These are phyloP conservation scores for Cruciata laevipes DNA, from an alignment of 257 asterid species.

Conservation along the genomic window DNA sequence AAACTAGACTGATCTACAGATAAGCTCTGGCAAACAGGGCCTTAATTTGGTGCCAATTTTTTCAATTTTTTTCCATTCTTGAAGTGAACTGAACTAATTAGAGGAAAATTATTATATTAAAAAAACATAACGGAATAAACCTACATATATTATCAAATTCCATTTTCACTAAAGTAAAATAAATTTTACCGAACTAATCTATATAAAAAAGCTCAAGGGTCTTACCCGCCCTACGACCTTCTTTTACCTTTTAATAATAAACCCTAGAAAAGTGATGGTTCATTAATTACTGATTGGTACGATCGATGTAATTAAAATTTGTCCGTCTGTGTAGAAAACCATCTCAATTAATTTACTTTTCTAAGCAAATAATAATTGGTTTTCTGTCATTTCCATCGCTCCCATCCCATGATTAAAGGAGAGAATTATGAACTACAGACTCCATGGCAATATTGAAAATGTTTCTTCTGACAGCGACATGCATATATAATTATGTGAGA, in stretches of 20 bases:
- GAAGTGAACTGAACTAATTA: too few species aligned
- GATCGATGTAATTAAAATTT: neutral
- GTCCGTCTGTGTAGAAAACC: neutral
- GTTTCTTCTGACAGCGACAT: neutral
- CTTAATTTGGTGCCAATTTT: too few species aligned
- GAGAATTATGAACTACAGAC: neutral
- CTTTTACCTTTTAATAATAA: neutral
- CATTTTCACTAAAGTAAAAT: too few species aligned
- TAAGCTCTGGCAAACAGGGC: too few species aligned
- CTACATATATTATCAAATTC: too few species aligned
- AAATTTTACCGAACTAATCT: too few species aligned
- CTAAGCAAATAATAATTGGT: neutral
- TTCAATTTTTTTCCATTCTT: too few species aligned
- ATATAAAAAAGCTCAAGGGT: too few species aligned
- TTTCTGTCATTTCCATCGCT: neutral
- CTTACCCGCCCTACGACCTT: too few species aligned
- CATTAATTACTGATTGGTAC: neutral
- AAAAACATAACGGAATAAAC: too few species aligned
- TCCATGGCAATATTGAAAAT: conserved; percentile 8
- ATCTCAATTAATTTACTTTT: neutral
- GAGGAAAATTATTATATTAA: too few species aligned
- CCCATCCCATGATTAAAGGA: neutral
- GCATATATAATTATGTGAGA: neutral
- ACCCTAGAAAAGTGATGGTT: neutral
- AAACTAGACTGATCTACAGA: too few species aligned